Conservation (phyloP, 2,329 filamentous ascomycete species). For the Microdochium bolleyi region DNA sequence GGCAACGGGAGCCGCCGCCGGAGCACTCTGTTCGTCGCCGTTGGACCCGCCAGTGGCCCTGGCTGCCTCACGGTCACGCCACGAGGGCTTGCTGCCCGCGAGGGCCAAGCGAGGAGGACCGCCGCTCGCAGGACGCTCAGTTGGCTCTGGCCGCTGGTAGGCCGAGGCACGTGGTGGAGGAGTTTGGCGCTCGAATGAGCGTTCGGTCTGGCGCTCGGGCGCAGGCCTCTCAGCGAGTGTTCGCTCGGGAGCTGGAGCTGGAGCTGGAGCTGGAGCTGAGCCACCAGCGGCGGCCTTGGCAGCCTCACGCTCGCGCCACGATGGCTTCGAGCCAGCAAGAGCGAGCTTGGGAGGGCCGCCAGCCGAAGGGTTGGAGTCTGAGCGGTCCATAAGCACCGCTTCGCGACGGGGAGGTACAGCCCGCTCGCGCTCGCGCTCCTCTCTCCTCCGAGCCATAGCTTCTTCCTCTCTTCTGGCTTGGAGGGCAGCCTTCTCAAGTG, state of each 20-base stretch:
- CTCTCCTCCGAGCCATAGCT: constrained; percentile 67
- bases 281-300: constrained; percentile 28
- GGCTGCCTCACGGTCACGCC: constrained; percentile 65
- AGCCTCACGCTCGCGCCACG: constrained; percentile 68
- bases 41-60: constrained; percentile 26
- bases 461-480: constrained; percentile 85
- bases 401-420: constrained; percentile 16
- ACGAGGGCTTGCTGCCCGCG: constrained; percentile 47
- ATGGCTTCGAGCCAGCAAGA: constrained; percentile 44
- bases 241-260: constrained; percentile 6
- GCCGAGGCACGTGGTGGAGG: constrained; percentile 8
- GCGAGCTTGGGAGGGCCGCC: constrained; percentile 45
- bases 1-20: constrained; percentile 29
- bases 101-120: constrained; percentile 48
- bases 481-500: constrained; percentile 52
- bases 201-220: constrained; percentile 1
- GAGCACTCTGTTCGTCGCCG: constrained; percentile 19
- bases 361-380: constrained; percentile 36
- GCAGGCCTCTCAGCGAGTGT: constrained; percentile 7
- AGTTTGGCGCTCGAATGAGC: constrained; percentile 2
- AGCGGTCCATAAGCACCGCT: constrained; percentile 24
- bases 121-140: constrained; percentile 5
- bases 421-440: constrained; percentile 35
- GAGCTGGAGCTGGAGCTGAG: constrained; percentile 17
- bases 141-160: constrained; percentile 1